Conservation (phyloP, 208 protist genomes). For the Naegleria gruberi region DNA sequence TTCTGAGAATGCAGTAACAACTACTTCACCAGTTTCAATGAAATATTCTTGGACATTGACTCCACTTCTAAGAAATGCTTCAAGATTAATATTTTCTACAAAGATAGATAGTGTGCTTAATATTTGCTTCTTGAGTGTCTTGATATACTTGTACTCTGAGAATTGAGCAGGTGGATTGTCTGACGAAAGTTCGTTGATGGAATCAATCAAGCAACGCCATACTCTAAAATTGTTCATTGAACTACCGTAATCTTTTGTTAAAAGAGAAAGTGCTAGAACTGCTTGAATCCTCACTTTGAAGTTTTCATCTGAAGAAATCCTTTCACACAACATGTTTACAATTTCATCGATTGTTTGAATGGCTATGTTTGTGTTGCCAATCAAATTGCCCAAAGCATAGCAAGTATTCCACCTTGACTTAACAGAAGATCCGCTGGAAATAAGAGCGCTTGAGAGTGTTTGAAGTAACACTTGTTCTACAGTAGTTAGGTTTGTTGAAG, state of each 20-base stretch:
- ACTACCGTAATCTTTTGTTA: not conserved
- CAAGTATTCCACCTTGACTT: not conserved
- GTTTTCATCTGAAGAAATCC: not conserved
- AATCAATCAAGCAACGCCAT: not conserved
- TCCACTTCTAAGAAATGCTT: not conserved
- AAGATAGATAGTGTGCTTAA: not conserved
- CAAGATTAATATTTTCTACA: not conserved
- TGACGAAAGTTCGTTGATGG: not conserved
- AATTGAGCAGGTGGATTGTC: not conserved
- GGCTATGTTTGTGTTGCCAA: not conserved
- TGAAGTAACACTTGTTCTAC: not conserved
- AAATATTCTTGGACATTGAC: not conserved
- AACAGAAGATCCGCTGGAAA: not conserved
- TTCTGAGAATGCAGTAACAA: not conserved
- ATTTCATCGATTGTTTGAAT: not conserved
- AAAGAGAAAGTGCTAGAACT: not conserved
- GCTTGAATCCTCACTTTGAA: constrained; percentile 14
- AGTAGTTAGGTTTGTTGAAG: not conserved
- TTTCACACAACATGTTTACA: not conserved
- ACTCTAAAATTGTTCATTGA: not conserved
- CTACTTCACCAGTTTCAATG: not conserved
- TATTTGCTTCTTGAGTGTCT: not conserved
- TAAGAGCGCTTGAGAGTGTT: not conserved
- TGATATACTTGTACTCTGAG: not conserved
- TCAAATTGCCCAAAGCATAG: not conserved